Evolutionary conservation across 768 basidiomycete genomes (phyloP), one percentile per base, ranked within the genome.

Genomic region (Lentinula boryana): DNA sequence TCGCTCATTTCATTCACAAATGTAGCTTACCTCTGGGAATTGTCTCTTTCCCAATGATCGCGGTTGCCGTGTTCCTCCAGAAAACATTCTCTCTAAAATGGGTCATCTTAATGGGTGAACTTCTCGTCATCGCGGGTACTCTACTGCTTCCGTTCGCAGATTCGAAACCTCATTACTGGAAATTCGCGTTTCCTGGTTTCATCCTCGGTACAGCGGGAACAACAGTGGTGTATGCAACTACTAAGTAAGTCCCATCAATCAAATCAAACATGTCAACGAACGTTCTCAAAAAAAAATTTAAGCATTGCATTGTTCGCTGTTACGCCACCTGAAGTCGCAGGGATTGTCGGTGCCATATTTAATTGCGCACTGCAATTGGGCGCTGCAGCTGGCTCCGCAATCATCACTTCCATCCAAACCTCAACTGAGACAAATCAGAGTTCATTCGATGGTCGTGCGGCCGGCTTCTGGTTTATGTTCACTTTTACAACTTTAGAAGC

Each of bases 341-440:
- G 84, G 43, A 80, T 78, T 4, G 76, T 83, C 15, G 81, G 81
- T 18, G 84, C 84, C 15, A 78, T 85, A 43, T 82, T 83, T 72
- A 82, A 81, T 60, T 75, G 77, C 23, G 79, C 80, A 10, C 75
- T 84, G 1, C 81, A 85, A 67, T 70, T 82, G 60, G 82, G 82
- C 36, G 75, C 75, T 9, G 84, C 84, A 5, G 70, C 81, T 21
- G 82, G 80, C 18, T 69, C 80, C 35, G 79, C 84, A 13, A 74
- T 75, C 27, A 74, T 82, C 27, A 76, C 68, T 35, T 78, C 80
- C 16, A 83, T 84, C 63, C 69, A 81, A 70, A 73, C 75, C 3
- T 78, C 77, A 43, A 71, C 83, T 9, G 72, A 80, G 65, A 60
- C 61, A 49, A 63, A 53, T 15, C 66, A 73, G 9, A 56, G 57